phyloP scores from a whole-genome alignment of 257 asterid genomes.

The Gynochthodes officinalis region DNA sequence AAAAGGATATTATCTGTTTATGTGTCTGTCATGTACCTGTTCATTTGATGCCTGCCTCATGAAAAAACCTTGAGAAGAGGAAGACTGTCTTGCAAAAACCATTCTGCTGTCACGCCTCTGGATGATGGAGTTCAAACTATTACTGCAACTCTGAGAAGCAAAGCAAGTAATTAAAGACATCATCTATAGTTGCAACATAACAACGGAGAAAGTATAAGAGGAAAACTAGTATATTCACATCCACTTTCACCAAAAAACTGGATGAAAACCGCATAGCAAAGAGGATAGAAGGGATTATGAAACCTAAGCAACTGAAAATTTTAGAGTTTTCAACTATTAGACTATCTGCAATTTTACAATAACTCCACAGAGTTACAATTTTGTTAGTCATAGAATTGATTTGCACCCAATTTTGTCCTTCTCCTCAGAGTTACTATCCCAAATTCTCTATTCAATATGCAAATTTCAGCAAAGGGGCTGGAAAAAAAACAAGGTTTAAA shows the following conservation, averaged over 20 bases:
- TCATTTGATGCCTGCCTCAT: slow-evolving; percentile 59
- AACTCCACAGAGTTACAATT: not conserved
- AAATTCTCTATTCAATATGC: not conserved
- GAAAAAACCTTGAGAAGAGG: slow-evolving; percentile 54
- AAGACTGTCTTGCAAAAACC: slow-evolving; percentile 70
- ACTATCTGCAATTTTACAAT: not conserved
- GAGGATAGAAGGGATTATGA: not conserved
- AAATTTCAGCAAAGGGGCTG: not conserved
- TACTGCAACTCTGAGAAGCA: slow-evolving; percentile 58
- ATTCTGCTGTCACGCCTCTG: slow-evolving; percentile 63
- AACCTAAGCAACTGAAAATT: not conserved
- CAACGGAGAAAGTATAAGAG: not conserved
- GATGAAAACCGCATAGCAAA: not conserved
- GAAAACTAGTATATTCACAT: not conserved
- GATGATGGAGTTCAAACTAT: slow-evolving; percentile 40
- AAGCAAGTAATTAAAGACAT: slow-evolving; percentile 13
- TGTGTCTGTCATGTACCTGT: slow-evolving; percentile 32
- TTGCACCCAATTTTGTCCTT: no score
- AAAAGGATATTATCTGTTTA: not conserved
- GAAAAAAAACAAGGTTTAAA: not conserved
- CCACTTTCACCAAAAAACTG: not conserved
- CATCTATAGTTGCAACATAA: not conserved
- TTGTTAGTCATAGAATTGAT: not conserved
- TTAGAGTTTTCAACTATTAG: not conserved
- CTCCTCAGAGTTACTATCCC: not conserved